phyloP scores from a whole-genome alignment of 2,329 filamentous ascomycete genomes.

The Graphium sp. region DNA sequence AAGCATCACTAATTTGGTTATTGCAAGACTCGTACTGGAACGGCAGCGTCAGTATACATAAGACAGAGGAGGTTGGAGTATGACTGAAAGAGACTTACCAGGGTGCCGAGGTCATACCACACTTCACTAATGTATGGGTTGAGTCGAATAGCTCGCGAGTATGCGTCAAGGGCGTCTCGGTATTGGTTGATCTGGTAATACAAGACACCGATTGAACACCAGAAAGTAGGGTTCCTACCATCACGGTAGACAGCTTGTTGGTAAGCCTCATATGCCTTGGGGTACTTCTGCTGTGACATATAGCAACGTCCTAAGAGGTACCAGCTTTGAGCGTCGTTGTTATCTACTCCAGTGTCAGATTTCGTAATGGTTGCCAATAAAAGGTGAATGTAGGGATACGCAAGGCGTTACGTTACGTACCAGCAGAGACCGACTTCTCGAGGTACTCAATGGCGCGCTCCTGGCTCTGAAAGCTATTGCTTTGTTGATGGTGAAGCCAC shows the following conservation, averaged over 20 bases:
- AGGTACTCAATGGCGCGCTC: conserved; percentile 94
- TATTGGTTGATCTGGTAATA: conserved; percentile 99
- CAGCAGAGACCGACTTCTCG: conserved; percentile 87
- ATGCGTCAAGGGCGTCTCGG: conserved; percentile 90
- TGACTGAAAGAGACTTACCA: conserved; percentile 46
- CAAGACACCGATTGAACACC: conserved; percentile 96
- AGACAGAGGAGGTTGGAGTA: not conserved
- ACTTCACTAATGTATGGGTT: conserved; percentile 98
- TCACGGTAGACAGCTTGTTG: conserved; percentile 98
- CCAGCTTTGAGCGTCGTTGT: conserved; percentile 94
- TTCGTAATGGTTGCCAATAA: not conserved
- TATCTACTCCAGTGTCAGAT: conserved; percentile 42
- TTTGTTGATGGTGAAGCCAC: conserved; percentile 95
- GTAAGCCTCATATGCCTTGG: conserved; percentile 95
- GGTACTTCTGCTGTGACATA: conserved; percentile 98
- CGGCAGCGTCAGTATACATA: conserved; percentile 12
- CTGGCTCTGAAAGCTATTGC: conserved; percentile 77
- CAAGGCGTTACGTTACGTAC: too few species aligned
- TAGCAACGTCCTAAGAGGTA: conserved; percentile 95
- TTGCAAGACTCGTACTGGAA: conserved; percentile 90
- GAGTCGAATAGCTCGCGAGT: conserved; percentile 86
- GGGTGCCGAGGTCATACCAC: conserved; percentile 93
- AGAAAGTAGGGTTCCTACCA: conserved; percentile 94
- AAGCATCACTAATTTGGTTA: conserved; percentile 90
- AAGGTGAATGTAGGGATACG: too few species aligned